phyloP scores from a whole-genome alignment of 2,329 filamentous ascomycete genomes.

The Fusarium sterilihyphosum region DNA sequence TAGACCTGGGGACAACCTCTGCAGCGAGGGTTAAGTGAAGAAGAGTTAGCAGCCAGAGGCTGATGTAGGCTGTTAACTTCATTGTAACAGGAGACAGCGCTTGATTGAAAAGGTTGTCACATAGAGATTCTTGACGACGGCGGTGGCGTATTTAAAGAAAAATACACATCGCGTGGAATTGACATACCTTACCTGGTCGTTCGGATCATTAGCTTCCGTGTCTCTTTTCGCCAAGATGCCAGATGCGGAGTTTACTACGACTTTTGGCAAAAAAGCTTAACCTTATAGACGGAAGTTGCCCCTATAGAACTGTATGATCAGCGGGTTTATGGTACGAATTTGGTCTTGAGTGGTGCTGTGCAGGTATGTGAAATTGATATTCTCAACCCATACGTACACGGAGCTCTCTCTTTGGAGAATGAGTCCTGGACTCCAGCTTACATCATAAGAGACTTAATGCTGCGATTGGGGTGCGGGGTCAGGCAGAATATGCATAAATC shows the following conservation, averaged over 20 bases:
- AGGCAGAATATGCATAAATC: too few species aligned
- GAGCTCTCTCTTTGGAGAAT: not conserved
- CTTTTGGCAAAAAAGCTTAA: too few species aligned
- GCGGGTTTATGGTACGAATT: not conserved
- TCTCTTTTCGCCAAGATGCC: not conserved
- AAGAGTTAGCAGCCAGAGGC: conserved; percentile 16
- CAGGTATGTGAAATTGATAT: too few species aligned
- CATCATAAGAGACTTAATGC: too few species aligned
- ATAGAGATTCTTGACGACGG: fast-evolving
- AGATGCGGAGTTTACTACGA: too few species aligned
- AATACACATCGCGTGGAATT: fast-evolving
- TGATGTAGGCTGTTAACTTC: conserved; percentile 2
- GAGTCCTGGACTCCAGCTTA: too few species aligned
- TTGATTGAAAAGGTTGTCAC: not conserved
- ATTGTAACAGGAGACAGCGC: not conserved
- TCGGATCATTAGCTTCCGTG: not conserved
- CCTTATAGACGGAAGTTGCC: too few species aligned
- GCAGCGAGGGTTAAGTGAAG: conserved; percentile 2
- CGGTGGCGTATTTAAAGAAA: not conserved
- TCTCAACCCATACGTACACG: not conserved
- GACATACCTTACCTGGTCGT: not conserved
- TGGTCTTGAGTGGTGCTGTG: not conserved
- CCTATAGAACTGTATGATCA: not conserved
- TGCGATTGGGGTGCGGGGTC: too few species aligned
- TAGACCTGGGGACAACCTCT: conserved; percentile 31